phyloP scores from a whole-genome alignment of 2,329 filamentous ascomycete species.

The Dryadomyces quercivorus region DNA sequence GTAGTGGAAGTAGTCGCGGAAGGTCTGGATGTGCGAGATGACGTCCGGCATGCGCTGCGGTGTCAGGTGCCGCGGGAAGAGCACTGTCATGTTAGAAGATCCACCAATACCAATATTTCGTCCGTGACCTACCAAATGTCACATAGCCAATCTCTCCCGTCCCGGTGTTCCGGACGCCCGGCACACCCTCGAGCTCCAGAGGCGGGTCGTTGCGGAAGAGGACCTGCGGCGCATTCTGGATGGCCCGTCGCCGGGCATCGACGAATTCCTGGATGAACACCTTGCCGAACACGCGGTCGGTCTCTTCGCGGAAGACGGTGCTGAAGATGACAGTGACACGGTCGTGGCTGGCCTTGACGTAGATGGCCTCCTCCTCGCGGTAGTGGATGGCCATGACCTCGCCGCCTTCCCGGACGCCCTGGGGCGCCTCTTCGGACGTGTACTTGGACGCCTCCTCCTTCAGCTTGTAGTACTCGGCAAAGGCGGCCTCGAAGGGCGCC shows the following conservation, averaged over 20 bases:
- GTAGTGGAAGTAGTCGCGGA: conserved; percentile 99
- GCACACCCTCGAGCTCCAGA: conserved; percentile 76
- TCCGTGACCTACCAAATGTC: conserved; percentile 90
- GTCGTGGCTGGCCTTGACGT: conserved; percentile 93
- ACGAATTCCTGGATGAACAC: conserved; percentile 99
- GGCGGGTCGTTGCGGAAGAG: conserved; percentile 92
- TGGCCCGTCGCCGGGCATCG: conserved; percentile 83
- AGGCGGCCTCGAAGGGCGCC: conserved; percentile 93
- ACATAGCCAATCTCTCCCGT: conserved; percentile 91
- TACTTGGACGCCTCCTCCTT: conserved; percentile 85
- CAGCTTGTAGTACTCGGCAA: conserved; percentile 79
- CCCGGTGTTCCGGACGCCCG: conserved; percentile 63
- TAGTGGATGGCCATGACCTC: conserved; percentile 96
- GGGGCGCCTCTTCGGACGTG: conserved; percentile 85
- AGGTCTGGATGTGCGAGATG: conserved; percentile 98
- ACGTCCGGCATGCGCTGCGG: conserved; percentile 83
- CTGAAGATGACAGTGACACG: conserved; percentile 98
- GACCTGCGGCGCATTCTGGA: conserved; percentile 97
- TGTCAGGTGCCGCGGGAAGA: conserved; percentile 91
- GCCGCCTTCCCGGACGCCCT: conserved; percentile 79
- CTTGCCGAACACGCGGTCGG: conserved; percentile 92
- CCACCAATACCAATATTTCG: too few species aligned
- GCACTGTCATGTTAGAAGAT: conserved; percentile 42
- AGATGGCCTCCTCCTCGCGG: conserved; percentile 96
- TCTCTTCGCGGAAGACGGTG: conserved; percentile 95